These are phyloP conservation scores for Claviceps maximensis DNA, from an alignment of 2,329 filamentous ascomycete genomes.

Conservation along the genomic window DNA sequence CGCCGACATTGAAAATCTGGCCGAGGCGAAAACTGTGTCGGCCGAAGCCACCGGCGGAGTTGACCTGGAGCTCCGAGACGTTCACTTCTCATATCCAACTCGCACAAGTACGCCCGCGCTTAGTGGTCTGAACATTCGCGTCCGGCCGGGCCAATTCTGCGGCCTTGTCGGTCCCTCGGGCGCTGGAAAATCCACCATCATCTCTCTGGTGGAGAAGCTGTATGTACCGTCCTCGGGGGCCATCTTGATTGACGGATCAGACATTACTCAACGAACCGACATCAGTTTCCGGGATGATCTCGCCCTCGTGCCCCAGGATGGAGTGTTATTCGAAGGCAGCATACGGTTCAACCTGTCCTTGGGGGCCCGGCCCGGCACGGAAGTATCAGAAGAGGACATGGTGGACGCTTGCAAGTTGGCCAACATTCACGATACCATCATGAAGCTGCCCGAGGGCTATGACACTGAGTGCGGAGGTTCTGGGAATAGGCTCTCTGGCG, in stretches of 20 bases:
- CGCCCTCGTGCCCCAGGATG: slow-evolving; percentile 37
- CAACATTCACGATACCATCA: slow-evolving; percentile 50
- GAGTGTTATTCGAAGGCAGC: slow-evolving; percentile 34
- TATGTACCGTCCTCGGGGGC: slow-evolving; percentile 36
- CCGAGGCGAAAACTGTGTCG: slow-evolving; percentile 10
- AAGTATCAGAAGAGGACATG: slow-evolving; percentile 41
- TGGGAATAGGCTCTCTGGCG: slow-evolving; percentile 52
- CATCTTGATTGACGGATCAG: slow-evolving; percentile 33
- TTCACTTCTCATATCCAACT: slow-evolving; percentile 7
- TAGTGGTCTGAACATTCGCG: background rate
- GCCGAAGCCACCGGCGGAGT: slow-evolving; percentile 35
- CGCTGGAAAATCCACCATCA: slow-evolving; percentile 33
- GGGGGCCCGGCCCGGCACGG: slow-evolving; percentile 34
- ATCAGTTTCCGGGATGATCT: slow-evolving; percentile 32
- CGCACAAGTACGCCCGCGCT: background rate
- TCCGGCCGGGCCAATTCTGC: slow-evolving; percentile 1
- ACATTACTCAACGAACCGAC: slow-evolving; percentile 14
- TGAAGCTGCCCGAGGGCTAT: slow-evolving; percentile 40
- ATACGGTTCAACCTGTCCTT: slow-evolving; percentile 35
- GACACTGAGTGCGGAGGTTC: slow-evolving; percentile 46
- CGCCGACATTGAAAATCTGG: background rate
- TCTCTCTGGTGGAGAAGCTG: slow-evolving; percentile 37
- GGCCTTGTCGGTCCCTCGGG: slow-evolving; percentile 30
- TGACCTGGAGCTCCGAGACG: slow-evolving; percentile 11
- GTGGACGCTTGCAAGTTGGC: slow-evolving; percentile 47